Evolutionary conservation across 1,284 basidiomycete species (phyloP), one percentile per base, ranked within the genome.

Genomic region (Coriolopsis trogii): DNA sequence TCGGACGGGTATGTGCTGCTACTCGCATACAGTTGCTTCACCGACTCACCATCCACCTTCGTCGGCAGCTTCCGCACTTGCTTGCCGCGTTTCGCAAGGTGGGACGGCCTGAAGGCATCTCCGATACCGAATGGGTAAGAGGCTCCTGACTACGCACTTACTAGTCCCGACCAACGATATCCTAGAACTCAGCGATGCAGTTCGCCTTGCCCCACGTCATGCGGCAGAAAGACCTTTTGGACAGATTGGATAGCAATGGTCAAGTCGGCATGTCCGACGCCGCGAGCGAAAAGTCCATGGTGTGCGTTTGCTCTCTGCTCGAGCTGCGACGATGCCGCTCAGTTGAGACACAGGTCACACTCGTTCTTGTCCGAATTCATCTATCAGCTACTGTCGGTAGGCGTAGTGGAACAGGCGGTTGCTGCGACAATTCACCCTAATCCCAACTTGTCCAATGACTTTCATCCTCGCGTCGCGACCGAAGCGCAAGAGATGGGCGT

Each of bases 31-130:
- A 31, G 13, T 34, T 16, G 15, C 26, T 29, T 18, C 6, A 7
- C 33, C 7, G 34, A 12, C 16, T 26, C 47, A 29, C 46, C 15
- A 6, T 18, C 36, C 3, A 18, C 23, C 46, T 34, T 55, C n/a
- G n/a, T n/a, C n/a, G n/a, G n/a, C n/a, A 91, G 88, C 73, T 91
- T 16, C 88, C 89, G 28, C 70, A 69, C 20, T 67, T 90, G 18
- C 63, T 91, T 24, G 62, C 70, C 8, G 66, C 66, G 10, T 84
- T 89, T 49, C 79, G 82, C 56, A 78, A 75, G 56, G 69, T 71
- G 15, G 64, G 86, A 10, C 81, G 77, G 38, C 66, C 72, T 25
- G 85, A 89, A 41, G 75, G 73, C 24, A 66, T 73, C 18, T 62
- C 72, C 1, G 76, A 77, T 38, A 68, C 72, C 7, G 85, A 89